A percentile compares a stretch with the other conserved stretches of the same genome.
phyloP scores from a whole-genome alignment of 1,284 basidiomycete species.

The Golubevia sp. region DNA sequence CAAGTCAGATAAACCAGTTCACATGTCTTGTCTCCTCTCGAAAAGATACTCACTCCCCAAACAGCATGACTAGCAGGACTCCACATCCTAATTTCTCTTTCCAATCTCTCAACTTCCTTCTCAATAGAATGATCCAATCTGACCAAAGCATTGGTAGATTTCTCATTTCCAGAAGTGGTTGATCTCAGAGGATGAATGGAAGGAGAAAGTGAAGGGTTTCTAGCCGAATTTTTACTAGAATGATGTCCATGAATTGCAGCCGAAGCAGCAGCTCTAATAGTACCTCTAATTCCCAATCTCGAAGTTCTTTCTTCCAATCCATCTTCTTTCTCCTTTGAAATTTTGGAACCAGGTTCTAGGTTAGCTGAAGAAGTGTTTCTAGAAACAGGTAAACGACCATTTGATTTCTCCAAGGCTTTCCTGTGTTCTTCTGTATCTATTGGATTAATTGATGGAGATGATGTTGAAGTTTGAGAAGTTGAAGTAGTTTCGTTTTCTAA shows the following conservation, averaged over 20 bases:
- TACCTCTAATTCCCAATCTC: not conserved
- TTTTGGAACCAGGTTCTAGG: too few species aligned
- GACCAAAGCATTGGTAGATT: conserved; percentile 12
- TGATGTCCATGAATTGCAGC: not conserved
- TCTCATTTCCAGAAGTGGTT: not conserved
- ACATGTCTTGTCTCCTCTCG: too few species aligned
- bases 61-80: conserved; percentile 49
- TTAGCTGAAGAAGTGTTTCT: too few species aligned
- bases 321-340: not conserved
- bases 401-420: not conserved
- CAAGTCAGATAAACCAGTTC: not conserved
- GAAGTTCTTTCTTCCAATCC: not conserved
- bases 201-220: not conserved
- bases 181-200: not conserved
- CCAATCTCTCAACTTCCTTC: conserved; percentile 48
- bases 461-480: not conserved
- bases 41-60: conserved; percentile 30
- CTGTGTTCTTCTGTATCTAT: not conserved
- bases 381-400: not conserved
- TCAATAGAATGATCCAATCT: conserved; percentile 31
- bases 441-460: not conserved
- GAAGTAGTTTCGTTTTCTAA: not conserved
- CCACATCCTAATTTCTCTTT: conserved; percentile 48
- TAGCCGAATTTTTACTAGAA: not conserved
- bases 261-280: not conserved